Evolutionary conservation across 139 green algal genomes (phyloP).

Genomic region (Chlorella sorokiniana): DNA sequence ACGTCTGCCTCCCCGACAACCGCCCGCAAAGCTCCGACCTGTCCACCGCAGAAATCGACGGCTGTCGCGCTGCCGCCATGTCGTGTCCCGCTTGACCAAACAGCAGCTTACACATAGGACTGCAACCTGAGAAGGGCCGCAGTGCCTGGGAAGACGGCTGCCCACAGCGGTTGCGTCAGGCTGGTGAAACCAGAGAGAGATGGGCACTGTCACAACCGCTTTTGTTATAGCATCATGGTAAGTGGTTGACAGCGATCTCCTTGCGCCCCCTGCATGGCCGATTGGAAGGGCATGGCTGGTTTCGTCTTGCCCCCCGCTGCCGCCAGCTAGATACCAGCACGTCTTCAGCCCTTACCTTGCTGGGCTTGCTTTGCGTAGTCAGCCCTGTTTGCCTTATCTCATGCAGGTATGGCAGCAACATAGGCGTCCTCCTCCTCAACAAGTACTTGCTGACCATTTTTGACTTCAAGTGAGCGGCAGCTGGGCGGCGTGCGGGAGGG

Average conservation of each 20-base stretch:
- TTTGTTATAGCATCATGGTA: constrained; percentile 7
- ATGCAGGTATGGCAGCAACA: constrained; percentile 89
- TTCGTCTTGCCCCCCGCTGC: background rate
- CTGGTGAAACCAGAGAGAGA: too few relatives aligned
- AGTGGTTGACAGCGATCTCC: background rate
- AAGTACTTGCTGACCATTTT: constrained; percentile 90
- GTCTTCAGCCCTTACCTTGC: background rate
- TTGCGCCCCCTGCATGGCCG: background rate
- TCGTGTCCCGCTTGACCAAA: too few relatives aligned
- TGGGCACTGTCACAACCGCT: background rate
- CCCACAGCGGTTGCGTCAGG: too few relatives aligned
- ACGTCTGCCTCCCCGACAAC: too few relatives aligned
- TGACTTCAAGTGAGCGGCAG: constrained; percentile 60
- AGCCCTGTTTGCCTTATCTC: background rate
- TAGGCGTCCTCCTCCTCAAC: constrained; percentile 93
- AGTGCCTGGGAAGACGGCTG: too few relatives aligned
- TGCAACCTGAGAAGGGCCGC: too few relatives aligned
- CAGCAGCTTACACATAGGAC: too few relatives aligned
- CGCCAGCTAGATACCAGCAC: background rate
- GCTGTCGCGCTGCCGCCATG: too few relatives aligned
- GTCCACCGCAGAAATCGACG: too few relatives aligned
- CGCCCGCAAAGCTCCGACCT: too few relatives aligned
- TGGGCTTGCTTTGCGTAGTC: background rate
- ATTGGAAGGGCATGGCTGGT: too few relatives aligned
- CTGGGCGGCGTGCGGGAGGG: background rate